Conservation (phyloP, 164 flowering plant genomes). For the Hamamelis virginiana region DNA sequence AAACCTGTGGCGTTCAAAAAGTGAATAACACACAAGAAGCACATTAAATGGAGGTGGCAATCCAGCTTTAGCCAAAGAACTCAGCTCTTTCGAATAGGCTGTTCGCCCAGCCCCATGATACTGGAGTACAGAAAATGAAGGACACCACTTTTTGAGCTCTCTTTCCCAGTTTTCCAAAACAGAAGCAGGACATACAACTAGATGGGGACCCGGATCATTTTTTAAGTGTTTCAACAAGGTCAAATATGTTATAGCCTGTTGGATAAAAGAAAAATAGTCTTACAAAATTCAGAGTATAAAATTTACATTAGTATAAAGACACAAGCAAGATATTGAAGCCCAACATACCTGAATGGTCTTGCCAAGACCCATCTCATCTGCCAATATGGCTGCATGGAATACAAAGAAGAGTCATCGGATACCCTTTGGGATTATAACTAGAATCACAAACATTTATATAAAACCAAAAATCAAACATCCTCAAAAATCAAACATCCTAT, state of each 20-base stretch:
- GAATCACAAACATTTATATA: background rate
- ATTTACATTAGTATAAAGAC: conserved; percentile 5
- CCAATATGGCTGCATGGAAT: conserved; percentile 78
- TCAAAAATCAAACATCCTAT: background rate
- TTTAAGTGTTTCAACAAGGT: conserved; percentile 75
- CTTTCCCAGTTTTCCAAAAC: conserved; percentile 98
- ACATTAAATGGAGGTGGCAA: conserved; percentile 88
- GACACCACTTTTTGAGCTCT: conserved; percentile 92
- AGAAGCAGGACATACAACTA: conserved; percentile 96
- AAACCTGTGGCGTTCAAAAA: conserved; percentile 96
- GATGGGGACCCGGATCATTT: conserved; percentile 89
- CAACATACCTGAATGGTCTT: conserved; percentile 85
- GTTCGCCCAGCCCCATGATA: conserved; percentile 85
- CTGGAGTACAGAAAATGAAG: conserved; percentile 76
- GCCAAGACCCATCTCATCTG: conserved; percentile 99
- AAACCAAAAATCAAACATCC: background rate
- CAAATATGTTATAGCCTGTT: conserved; percentile 92
- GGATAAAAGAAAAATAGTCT: conserved; percentile 16
- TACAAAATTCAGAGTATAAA: background rate
- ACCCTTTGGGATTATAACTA: background rate
- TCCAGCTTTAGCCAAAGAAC: conserved; percentile 63
- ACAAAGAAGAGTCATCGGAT: background rate
- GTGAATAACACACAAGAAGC: conserved; percentile 88
- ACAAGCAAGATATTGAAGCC: conserved; percentile 5
- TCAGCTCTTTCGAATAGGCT: conserved; percentile 69